Conservation (phyloP, 441 rosid genomes). For the Erodium texanum region DNA sequence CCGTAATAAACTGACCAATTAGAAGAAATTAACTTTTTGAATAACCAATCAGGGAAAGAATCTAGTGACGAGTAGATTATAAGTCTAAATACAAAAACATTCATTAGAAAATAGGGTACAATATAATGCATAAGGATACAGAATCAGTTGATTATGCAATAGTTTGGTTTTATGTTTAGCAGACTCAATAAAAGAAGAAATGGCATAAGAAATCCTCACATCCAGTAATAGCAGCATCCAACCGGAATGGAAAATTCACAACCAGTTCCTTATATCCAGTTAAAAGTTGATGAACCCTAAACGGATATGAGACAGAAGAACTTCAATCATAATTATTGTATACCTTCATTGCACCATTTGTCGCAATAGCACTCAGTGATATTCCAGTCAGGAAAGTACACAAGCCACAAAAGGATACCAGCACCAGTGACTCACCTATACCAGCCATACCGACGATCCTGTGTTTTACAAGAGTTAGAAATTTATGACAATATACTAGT, state of each 20-base stretch:
- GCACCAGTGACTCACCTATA: constrained; percentile 64
- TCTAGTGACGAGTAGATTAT: not conserved
- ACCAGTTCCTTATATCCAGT: not conserved
- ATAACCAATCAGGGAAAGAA: not conserved
- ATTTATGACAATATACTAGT: not conserved
- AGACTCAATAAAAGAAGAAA: not conserved
- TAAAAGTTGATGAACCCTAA: not conserved
- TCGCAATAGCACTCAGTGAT: constrained; percentile 98
- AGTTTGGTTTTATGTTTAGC: not conserved
- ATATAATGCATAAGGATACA: not conserved
- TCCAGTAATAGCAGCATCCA: not conserved
- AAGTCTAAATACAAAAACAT: not conserved
- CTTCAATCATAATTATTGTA: not conserved
- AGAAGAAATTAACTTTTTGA: not conserved
- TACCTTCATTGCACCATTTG: constrained; percentile 99
- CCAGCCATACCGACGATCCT: constrained; percentile 99
- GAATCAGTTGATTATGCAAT: not conserved
- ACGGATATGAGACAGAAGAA: not conserved
- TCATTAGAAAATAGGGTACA: not conserved
- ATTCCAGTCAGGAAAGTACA: constrained; percentile 92
- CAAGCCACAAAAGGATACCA: constrained; percentile 81
- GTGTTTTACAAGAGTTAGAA: constrained; percentile 22
- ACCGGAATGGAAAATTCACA: not conserved
- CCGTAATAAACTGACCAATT: constrained; percentile 1
- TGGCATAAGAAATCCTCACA: not conserved